phyloP scores from a whole-genome alignment of 1,284 basidiomycete species.

The Irpex sp. region DNA sequence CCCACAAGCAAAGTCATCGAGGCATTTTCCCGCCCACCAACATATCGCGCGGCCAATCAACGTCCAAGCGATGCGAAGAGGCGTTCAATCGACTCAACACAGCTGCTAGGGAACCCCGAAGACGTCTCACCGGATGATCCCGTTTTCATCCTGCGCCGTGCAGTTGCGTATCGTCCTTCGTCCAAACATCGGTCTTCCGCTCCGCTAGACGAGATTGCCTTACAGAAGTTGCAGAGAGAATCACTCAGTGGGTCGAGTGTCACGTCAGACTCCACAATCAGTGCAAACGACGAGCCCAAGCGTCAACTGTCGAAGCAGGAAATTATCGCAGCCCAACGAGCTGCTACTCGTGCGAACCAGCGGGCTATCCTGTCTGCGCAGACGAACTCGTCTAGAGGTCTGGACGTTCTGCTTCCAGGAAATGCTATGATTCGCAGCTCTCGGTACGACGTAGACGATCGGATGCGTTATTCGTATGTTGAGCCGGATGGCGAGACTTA shows the following conservation, averaged over 20 bases:
- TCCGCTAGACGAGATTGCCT: conserved; percentile 73
- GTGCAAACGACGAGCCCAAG: conserved; percentile 35
- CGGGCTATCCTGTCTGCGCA: conserved; percentile 83
- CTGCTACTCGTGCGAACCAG: conserved; percentile 80
- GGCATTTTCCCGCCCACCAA: conserved; percentile 76
- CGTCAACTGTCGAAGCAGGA: conserved; percentile 72
- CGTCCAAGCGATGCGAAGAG: conserved; percentile 63
- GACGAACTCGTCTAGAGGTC: conserved; percentile 78
- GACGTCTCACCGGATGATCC: conserved; percentile 85
- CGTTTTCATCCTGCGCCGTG: conserved; percentile 82
- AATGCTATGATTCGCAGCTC: conserved; percentile 85
- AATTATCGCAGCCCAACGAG: conserved; percentile 90
- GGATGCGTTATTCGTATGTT: conserved; percentile 89
- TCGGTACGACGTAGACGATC: conserved; percentile 63
- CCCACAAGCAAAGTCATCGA: conserved; percentile 83
- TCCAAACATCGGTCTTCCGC: conserved; percentile 66
- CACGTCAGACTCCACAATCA: conserved; percentile 38
- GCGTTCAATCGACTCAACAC: conserved; percentile 83
- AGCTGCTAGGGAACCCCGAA: conserved; percentile 64
- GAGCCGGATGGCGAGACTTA: conserved; percentile 82
- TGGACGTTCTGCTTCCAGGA: conserved; percentile 84
- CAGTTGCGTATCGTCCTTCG: conserved; percentile 66
- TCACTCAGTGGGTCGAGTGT: conserved; percentile 47
- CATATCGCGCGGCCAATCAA: conserved; percentile 61
- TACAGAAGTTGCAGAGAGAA: conserved; percentile 67